phyloP scores from a whole-genome alignment of 768 basidiomycete genomes.

The Macrolepiota fuliginosa region DNA sequence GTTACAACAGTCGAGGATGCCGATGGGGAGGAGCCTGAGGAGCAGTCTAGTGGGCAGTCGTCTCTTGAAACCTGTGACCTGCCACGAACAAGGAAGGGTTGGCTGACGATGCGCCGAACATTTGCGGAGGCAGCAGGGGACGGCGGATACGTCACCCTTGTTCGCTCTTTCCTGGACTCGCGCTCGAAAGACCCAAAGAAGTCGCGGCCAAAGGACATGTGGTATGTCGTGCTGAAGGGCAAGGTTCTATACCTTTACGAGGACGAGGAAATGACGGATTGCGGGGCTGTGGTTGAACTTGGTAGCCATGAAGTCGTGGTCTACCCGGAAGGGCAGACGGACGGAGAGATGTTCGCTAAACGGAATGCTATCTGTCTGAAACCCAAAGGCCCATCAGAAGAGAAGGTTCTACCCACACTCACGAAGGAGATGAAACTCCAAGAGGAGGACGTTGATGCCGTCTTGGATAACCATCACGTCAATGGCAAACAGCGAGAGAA shows the following conservation, averaged over 20 bases:
- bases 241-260: constrained; percentile 92
- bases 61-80: constrained; percentile 45
- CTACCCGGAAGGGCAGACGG: constrained; percentile 69
- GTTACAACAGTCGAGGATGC: constrained; percentile 24
- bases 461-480: constrained; percentile 24
- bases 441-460: constrained; percentile 28
- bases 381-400: constrained; percentile 39
- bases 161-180: constrained; percentile 77
- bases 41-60: constrained; percentile 19
- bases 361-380: constrained; percentile 83
- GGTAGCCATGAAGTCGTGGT: constrained; percentile 74
- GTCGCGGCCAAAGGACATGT: constrained; percentile 86
- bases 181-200: constrained; percentile 83
- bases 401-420: constrained; percentile 43
- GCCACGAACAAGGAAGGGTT: constrained; percentile 70
- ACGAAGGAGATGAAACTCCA: constrained; percentile 51
- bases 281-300: constrained; percentile 87
- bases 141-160: constrained; percentile 73
- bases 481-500: constrained; percentile 32
- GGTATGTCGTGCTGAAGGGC: constrained; percentile 91
- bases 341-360: constrained; percentile 90
- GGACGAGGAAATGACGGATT: constrained; percentile 87
- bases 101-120: constrained; percentile 80
- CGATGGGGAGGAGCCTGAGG: constrained; percentile 26
- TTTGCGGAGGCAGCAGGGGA: constrained; percentile 67